A percentile compares a stretch with the other conserved stretches of the same genome.
These are phyloP conservation scores for Trichoderma virens DNA, from an alignment of 495 filamentous ascomycete species.

Conservation along the genomic window DNA sequence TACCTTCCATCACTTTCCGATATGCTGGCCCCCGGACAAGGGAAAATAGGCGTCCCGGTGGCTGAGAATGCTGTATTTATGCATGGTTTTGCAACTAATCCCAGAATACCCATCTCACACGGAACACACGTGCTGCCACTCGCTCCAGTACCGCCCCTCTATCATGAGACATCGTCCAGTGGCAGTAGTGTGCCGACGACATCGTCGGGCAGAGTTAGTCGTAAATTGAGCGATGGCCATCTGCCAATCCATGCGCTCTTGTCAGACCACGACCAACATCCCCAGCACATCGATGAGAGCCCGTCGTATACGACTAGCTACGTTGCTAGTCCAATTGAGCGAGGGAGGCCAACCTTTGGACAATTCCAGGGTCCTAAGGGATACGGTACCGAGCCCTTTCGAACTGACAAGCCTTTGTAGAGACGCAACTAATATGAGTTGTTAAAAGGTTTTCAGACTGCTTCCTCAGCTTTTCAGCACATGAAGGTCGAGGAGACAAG, in stretches of 20 bases:
- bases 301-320: background rate
- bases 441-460: constrained; percentile 13
- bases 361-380: background rate
- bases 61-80: background rate
- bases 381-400: constrained; percentile 10
- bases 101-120: constrained; percentile 2
- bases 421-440: constrained; percentile 16
- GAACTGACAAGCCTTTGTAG: constrained; percentile 8
- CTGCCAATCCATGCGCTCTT: constrained; percentile 41
- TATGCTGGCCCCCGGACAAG: constrained; percentile 20
- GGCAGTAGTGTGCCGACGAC: constrained; percentile 25
- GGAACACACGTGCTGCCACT: background rate
- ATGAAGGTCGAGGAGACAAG: background rate
- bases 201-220: constrained; percentile 24
- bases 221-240: constrained; percentile 34
- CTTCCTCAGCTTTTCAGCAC: constrained; percentile 2
- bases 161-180: constrained; percentile 30
- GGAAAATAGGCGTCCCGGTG: background rate
- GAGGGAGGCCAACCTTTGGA: background rate
- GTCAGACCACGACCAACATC: constrained; percentile 26
- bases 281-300: constrained; percentile 6
- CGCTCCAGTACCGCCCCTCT: constrained; percentile 21
- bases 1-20: constrained; percentile 27
- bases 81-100: background rate
- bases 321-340: background rate